Evolutionary conservation across 768 basidiomycete species (phyloP), one percentile per base, ranked within the genome.

Genomic region (Termitomyces sp.): DNA sequence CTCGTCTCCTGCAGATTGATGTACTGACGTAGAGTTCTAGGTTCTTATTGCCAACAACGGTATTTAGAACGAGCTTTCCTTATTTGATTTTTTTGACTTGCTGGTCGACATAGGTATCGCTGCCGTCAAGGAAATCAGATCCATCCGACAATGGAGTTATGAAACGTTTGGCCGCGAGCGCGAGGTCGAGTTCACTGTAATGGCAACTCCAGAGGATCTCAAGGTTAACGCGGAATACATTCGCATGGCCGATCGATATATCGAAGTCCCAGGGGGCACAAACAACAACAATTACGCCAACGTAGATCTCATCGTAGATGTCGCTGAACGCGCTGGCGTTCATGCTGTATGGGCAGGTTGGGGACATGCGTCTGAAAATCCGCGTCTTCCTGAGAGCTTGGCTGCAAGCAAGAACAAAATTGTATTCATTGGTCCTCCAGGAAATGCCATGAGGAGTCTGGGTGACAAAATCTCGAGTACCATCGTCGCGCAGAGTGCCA

Each of bases 231-330:
- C 97, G 32, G 97, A 99, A 67, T 99, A 99, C 73, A 99, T 99
- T 71, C 89, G 97, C 59, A 99, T 99, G 97, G 97, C 97, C 42
- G 97, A 99, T 71, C 89, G 94, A 65, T 98, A 97, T 69, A 89
- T 99, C 67, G 97, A 99, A 73, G 97, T 99, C 9, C 95, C 97
- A 19, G 97, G 97, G 58, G 97, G 97, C 59, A 84, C 89, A 19
- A 99, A 99, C 72, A 99, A 98, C 80, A 94, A 98, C 81, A 98
- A 99, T 73, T 98, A 98, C 67, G 97, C 97, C 63, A 99, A 99
- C 70, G 97, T 99, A 65, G 97, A 99, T 67, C 87, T 97, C 67
- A 98, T 99, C 66, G 91, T 98, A 57, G 97, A 99, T 68, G 86
- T 99, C 56, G 97, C 97, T 42, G 95, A 99, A 73, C 88, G 97